A percentile compares a stretch with the other conserved stretches of the same genome.
phyloP scores from a whole-genome alignment of 306 rosid genomes.

The Lathyrus tuberosus region DNA sequence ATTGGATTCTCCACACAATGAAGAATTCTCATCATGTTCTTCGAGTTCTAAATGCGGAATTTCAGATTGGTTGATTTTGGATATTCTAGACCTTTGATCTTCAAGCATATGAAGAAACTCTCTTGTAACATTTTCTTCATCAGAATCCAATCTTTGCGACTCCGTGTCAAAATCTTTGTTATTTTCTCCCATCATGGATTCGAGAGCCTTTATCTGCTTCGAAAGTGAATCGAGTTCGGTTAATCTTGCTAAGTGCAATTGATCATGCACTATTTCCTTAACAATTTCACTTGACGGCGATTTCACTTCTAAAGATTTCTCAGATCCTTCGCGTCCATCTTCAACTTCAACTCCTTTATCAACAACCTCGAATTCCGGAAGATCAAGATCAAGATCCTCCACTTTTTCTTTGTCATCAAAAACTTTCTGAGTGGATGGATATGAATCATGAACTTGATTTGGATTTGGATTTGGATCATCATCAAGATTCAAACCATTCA shows the following conservation, averaged over 20 bases:
- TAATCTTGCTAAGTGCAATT: slow-evolving; percentile 55
- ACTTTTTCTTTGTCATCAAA: slow-evolving; percentile 52
- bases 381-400: slow-evolving; percentile 75
- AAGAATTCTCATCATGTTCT: slow-evolving; percentile 41
- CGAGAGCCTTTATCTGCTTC: slow-evolving; percentile 86
- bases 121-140: slow-evolving; percentile 78
- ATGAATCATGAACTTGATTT: slow-evolving; percentile 44
- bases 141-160: slow-evolving; percentile 72
- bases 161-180: slow-evolving; percentile 46
- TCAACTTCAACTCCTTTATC: slow-evolving; percentile 90
- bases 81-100: slow-evolving; percentile 51
- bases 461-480: slow-evolving; percentile 46
- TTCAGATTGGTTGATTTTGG: slow-evolving; percentile 48
- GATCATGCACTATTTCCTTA: slow-evolving; percentile 75
- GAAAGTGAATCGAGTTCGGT: slow-evolving; percentile 81
- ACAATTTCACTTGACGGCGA: slow-evolving; percentile 64
- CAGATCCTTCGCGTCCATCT: slow-evolving; percentile 49
- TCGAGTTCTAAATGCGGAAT: slow-evolving; percentile 47
- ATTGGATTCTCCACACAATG: slow-evolving; percentile 50
- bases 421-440: slow-evolving; percentile 42
- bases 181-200: slow-evolving; percentile 67
- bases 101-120: slow-evolving; percentile 95
- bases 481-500: slow-evolving; percentile 75
- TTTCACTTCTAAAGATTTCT: slow-evolving; percentile 53
- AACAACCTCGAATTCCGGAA: slow-evolving; percentile 78